Evolutionary conservation across 1,284 basidiomycete genomes (phyloP), one percentile per base, ranked within the genome.

Genomic region (Naganishia sp.): DNA sequence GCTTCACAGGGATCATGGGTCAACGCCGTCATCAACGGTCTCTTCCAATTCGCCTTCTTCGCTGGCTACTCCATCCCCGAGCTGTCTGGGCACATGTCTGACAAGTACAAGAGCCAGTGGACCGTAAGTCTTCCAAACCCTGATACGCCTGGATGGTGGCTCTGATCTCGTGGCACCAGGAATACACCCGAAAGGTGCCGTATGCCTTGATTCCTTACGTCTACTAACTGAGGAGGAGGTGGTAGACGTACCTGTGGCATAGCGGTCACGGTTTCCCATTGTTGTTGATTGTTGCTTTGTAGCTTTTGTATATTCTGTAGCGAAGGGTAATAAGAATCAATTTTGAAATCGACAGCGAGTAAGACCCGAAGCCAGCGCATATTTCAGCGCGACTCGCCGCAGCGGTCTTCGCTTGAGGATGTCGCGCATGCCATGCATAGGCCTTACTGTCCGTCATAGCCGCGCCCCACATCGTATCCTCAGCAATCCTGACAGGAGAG

Each of bases 141-240:
- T n/a, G 6, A 7, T 55, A 2, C 18, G 32, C 35, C 15, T 50
- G 25, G n/a, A 9, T 10, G 47, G 3, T 17, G 17, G 61, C 49
- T 15, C 45, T 60, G 23, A 54, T 28, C 21, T 21, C 35, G 0
- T 18, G 25, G 39, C 7, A 11, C 9, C 11, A 68, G 67, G 57
- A 65, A n/a, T 68, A 68, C 63, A 65, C 50, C 9, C 53, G 50
- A 25, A 68, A 66, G 58, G 67, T 68, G 9, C 67, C 67, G 1
- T 68, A 68, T 46, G 63, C 51, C 11, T 45, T 68, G n/a, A 68
- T 68, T 50, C 67, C 67, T n/a, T 68, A 65, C 63, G 47, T 68
- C 51, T 68, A 68, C 46, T 68, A 55, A 49, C 35, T 43, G 23
- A 23, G 23, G 28, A 28, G 28, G 28, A 5, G 3, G 28, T n/a